Percentiles rank a stretch among this genome's conserved stretches.
These are phyloP conservation scores for Galerina sulciceps DNA, from an alignment of 768 basidiomycete genomes.

Conservation along the genomic window DNA sequence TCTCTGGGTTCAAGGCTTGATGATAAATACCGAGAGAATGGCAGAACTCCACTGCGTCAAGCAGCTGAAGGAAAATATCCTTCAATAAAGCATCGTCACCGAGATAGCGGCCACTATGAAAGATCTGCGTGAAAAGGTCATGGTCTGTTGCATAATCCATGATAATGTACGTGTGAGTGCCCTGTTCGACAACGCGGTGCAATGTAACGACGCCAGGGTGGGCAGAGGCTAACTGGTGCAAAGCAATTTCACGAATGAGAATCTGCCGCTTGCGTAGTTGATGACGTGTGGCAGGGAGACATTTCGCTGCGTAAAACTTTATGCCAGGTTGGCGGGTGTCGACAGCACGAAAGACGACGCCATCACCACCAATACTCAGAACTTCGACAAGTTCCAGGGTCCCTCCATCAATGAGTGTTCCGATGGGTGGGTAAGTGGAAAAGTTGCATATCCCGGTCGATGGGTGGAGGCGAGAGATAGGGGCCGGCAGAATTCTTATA, in stretches of 20 bases:
- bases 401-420: conserved; percentile 86
- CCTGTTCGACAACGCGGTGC: conserved; percentile 89
- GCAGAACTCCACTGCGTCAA: conserved; percentile 95
- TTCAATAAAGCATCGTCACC: conserved; percentile 90
- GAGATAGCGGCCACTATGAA: conserved; percentile 80
- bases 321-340: conserved; percentile 56
- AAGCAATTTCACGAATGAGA: conserved; percentile 89
- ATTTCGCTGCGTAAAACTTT: conserved; percentile 90
- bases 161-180: conserved; percentile 85
- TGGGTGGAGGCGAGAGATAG: no score
- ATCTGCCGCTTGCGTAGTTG: conserved; percentile 72
- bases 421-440: conserved; percentile 71
- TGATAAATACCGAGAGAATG: conserved; percentile 95
- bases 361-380: conserved; percentile 94
- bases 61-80: conserved; percentile 91
- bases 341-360: conserved; percentile 92
- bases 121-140: conserved; percentile 93
- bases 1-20: conserved; percentile 97
- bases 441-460: no score
- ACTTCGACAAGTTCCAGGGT: conserved; percentile 87
- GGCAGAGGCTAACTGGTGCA: conserved; percentile 80
- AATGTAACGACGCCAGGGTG: conserved; percentile 90
- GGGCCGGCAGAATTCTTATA: no score
- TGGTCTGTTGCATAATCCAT: conserved; percentile 95
- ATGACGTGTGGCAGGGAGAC: conserved; percentile 65